A percentile compares a stretch with the other conserved stretches of the same genome.
Conservation (phyloP, 768 basidiomycete species). For the Amanita pallidorosea region DNA sequence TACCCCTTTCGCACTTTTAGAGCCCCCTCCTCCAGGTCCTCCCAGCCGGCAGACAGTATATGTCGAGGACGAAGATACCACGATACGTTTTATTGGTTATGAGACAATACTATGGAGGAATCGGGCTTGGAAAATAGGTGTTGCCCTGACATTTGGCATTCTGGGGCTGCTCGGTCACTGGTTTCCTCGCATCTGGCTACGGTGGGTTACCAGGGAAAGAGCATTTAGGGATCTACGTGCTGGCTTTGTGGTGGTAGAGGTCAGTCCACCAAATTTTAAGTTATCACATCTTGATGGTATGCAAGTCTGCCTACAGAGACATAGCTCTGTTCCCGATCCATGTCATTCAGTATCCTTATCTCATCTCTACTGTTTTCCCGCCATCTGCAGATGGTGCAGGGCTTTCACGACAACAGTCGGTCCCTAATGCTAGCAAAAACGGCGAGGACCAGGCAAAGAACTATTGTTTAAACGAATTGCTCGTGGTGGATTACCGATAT, state of each 20-base stretch:
- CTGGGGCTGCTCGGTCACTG: constrained; percentile 82
- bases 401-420: constrained; percentile 13
- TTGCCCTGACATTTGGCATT: constrained; percentile 57
- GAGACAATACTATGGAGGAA: constrained; percentile 53
- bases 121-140: constrained; percentile 61
- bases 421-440: constrained; percentile 17
- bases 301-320: constrained; percentile 77
- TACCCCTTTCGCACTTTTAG: constrained; percentile 43
- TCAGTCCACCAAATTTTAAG: constrained; percentile 24
- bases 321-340: constrained; percentile 67
- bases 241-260: constrained; percentile 87
- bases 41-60: constrained; percentile 82
- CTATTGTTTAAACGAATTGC: constrained; percentile 38
- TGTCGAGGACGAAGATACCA: constrained; percentile 82
- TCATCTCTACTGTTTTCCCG: constrained; percentile 73
- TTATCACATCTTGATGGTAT: constrained; percentile 10
- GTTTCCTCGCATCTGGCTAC: constrained; percentile 89
- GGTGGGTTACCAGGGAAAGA: constrained; percentile 74
- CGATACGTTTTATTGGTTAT: constrained; percentile 81
- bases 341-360: constrained; percentile 63
- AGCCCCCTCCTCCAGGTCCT: constrained; percentile 70
- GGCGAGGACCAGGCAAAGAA: constrained; percentile 22
- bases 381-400: neutral
- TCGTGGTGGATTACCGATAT: constrained; percentile 85
- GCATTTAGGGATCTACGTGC: constrained; percentile 62